Evolutionary conservation across 106 monocot genomes (phyloP), one percentile per base, ranked within the genome.

Genomic region (Dioscorea dumetorum): DNA sequence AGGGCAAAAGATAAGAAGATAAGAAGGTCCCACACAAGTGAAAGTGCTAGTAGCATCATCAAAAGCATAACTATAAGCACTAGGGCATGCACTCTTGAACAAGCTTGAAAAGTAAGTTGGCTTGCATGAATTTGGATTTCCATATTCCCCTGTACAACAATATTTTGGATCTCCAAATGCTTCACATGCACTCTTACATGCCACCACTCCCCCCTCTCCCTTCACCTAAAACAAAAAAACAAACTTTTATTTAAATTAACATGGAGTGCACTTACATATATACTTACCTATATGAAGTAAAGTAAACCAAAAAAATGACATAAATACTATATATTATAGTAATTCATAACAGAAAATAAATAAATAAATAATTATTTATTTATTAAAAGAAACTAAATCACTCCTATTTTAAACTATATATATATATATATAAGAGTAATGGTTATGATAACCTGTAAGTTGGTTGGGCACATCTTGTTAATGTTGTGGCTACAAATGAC

Each of bases 21-120:
- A 94, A 18, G 90, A 84, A 11, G 31, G 57, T 7, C 77, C 82
- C 66, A 70, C 81, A 77, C 93, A 90, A 48, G 90, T 94, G 80
- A 89, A 94, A 35, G 86, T 94, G 75, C 89, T 90, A 1, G 82
- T 86, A 57, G 60, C 50, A 48, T 94, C 93, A 51, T 94, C 93
- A 58, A 79, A 90, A 0, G 93, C 93, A 60, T 94, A 94, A 77
- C 90, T 89, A 67, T 94, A 94, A 21, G 93, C 89, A 18, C 72
- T 73, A 2, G 93, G 93, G 61, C 89, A 94, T 4, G 86, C 93
- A 0, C 65, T 61, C 75, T 94, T 89, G 68, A 94, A 94, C 57
- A 90, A 73, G 58, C 76, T 54, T 3, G 93, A 89, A 77, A 90
- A 94, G 54, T 56, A 70, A 5, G 89, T 78, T 1, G 89, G 86